Evolutionary conservation across 352 stramenopile genomes (phyloP).

Genomic region (Ophiocytium majus): DNA sequence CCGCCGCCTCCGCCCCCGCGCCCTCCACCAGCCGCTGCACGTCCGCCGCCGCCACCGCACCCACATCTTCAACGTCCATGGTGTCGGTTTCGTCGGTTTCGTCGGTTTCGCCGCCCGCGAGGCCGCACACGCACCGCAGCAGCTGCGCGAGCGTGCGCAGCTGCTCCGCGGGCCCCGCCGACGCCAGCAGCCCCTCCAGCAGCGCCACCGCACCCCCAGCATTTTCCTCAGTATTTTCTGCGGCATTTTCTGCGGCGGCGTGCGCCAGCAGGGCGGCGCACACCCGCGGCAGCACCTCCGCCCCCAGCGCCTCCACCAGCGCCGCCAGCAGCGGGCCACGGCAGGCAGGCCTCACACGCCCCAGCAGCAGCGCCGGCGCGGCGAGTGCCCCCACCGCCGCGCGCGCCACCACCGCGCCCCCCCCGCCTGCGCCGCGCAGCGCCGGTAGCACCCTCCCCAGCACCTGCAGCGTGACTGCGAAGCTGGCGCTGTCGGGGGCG

Average conservation of each 20-base stretch:
- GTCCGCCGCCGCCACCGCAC: background rate
- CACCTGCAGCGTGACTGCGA: background rate
- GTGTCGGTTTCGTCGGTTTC: background rate
- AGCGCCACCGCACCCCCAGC: background rate
- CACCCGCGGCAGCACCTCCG: background rate
- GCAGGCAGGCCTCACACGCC: background rate
- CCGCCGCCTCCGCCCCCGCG: background rate
- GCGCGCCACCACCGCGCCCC: background rate
- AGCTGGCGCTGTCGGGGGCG: background rate
- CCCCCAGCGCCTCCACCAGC: background rate
- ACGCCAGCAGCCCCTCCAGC: too few species aligned
- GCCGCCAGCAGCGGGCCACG: background rate
- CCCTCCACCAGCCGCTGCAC: background rate
- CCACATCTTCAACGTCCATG: background rate
- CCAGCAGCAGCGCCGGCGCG: background rate
- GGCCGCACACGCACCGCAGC: background rate
- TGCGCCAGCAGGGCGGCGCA: background rate
- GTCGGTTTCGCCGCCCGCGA: background rate
- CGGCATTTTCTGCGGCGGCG: background rate
- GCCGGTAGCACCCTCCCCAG: background rate
- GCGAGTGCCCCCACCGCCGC: background rate
- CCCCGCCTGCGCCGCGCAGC: background rate
- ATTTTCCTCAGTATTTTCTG: background rate
- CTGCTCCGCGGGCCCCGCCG: background rate
- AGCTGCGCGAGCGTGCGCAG: background rate